These are phyloP conservation scores for Pyronema omphalodes DNA, from an alignment of 495 filamentous ascomycete genomes.

Conservation along the genomic window DNA sequence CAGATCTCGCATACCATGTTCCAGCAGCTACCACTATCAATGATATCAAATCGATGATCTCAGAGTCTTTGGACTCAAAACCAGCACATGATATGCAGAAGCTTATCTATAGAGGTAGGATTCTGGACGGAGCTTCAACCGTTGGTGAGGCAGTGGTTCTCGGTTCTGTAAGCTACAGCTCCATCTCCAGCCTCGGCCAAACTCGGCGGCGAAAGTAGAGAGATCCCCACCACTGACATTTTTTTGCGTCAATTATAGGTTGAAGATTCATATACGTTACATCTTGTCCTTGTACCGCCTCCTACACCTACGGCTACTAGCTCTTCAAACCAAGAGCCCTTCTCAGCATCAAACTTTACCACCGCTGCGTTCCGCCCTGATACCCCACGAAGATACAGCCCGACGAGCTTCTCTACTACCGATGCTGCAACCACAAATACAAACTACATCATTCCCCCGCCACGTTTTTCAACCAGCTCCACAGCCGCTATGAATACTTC, in stretches of 20 bases:
- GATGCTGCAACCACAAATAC: background rate
- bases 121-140: slow-evolving; percentile 7
- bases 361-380: background rate
- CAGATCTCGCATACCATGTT: slow-evolving; percentile 19
- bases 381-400: too few relatives aligned
- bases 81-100: slow-evolving; percentile 16
- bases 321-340: slow-evolving; percentile 1
- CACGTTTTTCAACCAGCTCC: background rate
- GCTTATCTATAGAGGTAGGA: slow-evolving; percentile 20
- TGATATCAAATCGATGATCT: slow-evolving; percentile 18
- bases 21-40: slow-evolving; percentile 15
- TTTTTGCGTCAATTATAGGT: background rate
- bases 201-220: too few relatives aligned
- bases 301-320: slow-evolving; percentile 3
- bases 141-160: background rate
- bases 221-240: background rate
- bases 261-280: slow-evolving; percentile 16
- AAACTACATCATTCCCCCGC: background rate
- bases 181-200: background rate
- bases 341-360: background rate
- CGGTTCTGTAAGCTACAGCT: background rate
- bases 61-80: slow-evolving; percentile 10
- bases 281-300: slow-evolving; percentile 14
- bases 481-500: too few relatives aligned
- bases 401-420: background rate